These are phyloP conservation scores for Apiotrichum mycotoxinovorans DNA, from an alignment of 1,284 basidiomycete genomes.

Conservation along the genomic window DNA sequence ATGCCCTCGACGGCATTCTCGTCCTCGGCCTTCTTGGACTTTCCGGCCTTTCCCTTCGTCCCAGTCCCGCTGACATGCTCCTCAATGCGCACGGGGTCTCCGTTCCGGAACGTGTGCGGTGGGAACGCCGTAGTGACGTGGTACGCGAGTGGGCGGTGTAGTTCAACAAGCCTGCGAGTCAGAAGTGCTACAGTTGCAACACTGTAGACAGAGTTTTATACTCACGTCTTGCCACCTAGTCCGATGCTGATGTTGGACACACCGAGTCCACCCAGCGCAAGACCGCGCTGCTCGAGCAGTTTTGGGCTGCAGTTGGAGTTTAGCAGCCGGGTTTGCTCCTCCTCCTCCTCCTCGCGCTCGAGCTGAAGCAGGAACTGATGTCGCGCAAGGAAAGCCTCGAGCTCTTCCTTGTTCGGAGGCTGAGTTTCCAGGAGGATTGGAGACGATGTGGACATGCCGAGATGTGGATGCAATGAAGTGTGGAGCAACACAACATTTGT, in stretches of 20 bases:
- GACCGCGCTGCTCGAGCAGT: slow-evolving; percentile 79
- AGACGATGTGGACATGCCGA: not conserved
- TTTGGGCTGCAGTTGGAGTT: slow-evolving; percentile 79
- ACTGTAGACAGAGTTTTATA: slow-evolving; percentile 9
- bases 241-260: slow-evolving; percentile 70
- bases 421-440: slow-evolving; percentile 18
- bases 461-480: not conserved
- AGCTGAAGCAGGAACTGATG: slow-evolving; percentile 65
- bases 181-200: fast-evolving
- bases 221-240: slow-evolving; percentile 84
- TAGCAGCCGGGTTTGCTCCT: slow-evolving; percentile 72
- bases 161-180: slow-evolving; percentile 66
- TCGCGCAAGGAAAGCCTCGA: slow-evolving; percentile 65
- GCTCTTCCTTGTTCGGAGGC: slow-evolving; percentile 28
- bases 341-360: slow-evolving; percentile 78
- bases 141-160: slow-evolving; percentile 77
- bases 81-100: slow-evolving; percentile 79
- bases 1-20: slow-evolving; percentile 62
- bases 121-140: slow-evolving; percentile 69
- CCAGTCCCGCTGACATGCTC: slow-evolving; percentile 58
- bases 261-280: slow-evolving; percentile 71
- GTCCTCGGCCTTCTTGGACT: slow-evolving; percentile 42
- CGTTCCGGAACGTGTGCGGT: slow-evolving; percentile 76
- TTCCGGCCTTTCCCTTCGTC: slow-evolving; percentile 55
- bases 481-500: no score